Evolutionary conservation across 495 filamentous ascomycete species (phyloP).

Genomic region (Copromyces sp.): DNA sequence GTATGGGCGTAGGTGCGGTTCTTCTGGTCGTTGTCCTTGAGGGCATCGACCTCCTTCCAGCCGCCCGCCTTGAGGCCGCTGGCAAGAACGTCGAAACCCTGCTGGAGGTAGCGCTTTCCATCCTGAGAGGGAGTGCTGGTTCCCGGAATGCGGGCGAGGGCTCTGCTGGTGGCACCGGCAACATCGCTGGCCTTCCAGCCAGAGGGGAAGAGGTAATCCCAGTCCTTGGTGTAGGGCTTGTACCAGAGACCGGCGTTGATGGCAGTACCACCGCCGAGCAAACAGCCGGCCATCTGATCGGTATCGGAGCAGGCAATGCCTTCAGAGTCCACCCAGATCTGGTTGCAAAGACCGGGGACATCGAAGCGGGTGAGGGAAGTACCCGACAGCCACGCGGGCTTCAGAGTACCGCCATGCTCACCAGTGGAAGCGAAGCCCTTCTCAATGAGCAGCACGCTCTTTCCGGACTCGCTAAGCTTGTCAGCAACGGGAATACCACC

Average conservation of each 20-base stretch:
- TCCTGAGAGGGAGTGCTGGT: slow-evolving; percentile 58
- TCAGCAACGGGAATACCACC: slow-evolving; percentile 58
- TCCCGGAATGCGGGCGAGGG: slow-evolving; percentile 61
- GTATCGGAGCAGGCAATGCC: slow-evolving; percentile 60
- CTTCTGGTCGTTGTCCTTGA: slow-evolving; percentile 51
- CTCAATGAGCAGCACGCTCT: slow-evolving; percentile 57
- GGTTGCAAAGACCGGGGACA: slow-evolving; percentile 67
- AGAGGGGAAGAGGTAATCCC: slow-evolving; percentile 61
- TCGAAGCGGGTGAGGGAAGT: slow-evolving; percentile 66
- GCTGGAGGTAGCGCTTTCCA: slow-evolving; percentile 57
- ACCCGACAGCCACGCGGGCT: slow-evolving; percentile 53
- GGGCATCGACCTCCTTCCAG: slow-evolving; percentile 54
- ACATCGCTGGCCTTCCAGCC: slow-evolving; percentile 64
- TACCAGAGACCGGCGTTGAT: slow-evolving; percentile 57
- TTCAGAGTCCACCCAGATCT: slow-evolving; percentile 52
- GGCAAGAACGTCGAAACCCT: slow-evolving; percentile 51
- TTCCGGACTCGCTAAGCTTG: slow-evolving; percentile 51
- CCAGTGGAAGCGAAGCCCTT: slow-evolving; percentile 52
- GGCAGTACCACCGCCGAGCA: slow-evolving; percentile 69
- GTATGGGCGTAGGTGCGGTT: slow-evolving; percentile 55
- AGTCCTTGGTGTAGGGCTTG: slow-evolving; percentile 45
- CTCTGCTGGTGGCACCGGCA: slow-evolving; percentile 42
- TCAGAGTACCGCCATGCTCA: slow-evolving; percentile 45
- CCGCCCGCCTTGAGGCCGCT: slow-evolving; percentile 44
- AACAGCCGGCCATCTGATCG: slow-evolving; percentile 64